A percentile compares a stretch with the other conserved stretches of the same genome.
phyloP scores from a whole-genome alignment of 2,329 filamentous ascomycete genomes.

The Akanthomyces muscarius region DNA sequence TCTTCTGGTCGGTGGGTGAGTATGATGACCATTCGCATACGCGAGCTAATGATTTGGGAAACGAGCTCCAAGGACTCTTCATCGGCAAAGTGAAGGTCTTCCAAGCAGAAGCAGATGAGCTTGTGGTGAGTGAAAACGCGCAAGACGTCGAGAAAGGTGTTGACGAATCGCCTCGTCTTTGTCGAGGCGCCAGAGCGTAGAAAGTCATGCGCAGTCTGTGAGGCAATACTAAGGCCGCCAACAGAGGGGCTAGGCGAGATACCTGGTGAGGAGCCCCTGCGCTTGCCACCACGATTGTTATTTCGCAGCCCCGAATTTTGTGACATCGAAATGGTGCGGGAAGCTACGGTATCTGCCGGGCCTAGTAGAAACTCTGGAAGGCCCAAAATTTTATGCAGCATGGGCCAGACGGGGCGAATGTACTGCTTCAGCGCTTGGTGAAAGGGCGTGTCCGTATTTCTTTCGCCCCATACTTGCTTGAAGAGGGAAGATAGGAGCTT shows the following conservation, averaged over 20 bases:
- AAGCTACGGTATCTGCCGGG: slow-evolving; percentile 36
- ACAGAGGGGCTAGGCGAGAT: slow-evolving; percentile 36
- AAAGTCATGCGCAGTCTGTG: slow-evolving; percentile 56
- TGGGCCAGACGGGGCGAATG: slow-evolving; percentile 60
- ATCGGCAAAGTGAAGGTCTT: slow-evolving; percentile 89
- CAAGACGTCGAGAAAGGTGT: slow-evolving; percentile 81
- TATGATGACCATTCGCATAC: slow-evolving; percentile 77
- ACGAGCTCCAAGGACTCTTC: slow-evolving; percentile 82
- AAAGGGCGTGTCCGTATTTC: slow-evolving; percentile 60
- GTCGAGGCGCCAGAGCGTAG: slow-evolving; percentile 54
- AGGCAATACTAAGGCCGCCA: slow-evolving; percentile 37
- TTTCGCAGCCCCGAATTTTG: slow-evolving; percentile 31
- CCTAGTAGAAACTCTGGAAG: slow-evolving; percentile 68
- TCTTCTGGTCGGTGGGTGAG: slow-evolving; percentile 71
- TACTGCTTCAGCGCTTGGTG: slow-evolving; percentile 60
- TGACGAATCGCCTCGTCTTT: slow-evolving; percentile 72
- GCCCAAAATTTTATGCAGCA: slow-evolving; percentile 57
- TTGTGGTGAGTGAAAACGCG: slow-evolving; percentile 78
- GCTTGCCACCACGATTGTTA: slow-evolving; percentile 33
- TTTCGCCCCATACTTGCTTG: slow-evolving; percentile 64
- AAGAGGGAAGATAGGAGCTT: slow-evolving; percentile 64
- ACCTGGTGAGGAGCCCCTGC: slow-evolving; percentile 48
- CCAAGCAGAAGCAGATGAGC: slow-evolving; percentile 82
- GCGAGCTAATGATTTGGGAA: slow-evolving; percentile 70
- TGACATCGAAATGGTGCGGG: slow-evolving; percentile 36